Conservation (phyloP, 306 rosid species). For the Prunus kanzakura region DNA sequence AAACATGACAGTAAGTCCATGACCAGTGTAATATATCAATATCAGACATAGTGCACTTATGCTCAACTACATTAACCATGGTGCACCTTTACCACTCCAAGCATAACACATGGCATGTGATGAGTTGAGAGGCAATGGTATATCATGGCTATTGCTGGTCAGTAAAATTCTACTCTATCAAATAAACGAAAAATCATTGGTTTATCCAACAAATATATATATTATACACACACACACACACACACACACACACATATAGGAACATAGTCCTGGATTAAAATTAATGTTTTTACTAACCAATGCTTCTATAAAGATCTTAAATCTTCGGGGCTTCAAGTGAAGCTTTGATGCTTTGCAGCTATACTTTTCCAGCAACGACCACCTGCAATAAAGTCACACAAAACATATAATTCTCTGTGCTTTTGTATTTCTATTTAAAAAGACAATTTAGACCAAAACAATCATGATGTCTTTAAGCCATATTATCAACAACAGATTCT, state of each 20-base stretch:
- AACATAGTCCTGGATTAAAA: conserved; percentile 16
- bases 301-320: conserved; percentile 91
- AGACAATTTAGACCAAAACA: not conserved
- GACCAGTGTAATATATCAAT: conserved; percentile 12
- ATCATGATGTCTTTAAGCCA: conserved; percentile 2
- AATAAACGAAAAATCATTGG: not conserved
- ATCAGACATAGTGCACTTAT: not conserved
- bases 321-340: conserved; percentile 93
- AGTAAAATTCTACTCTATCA: not conserved
- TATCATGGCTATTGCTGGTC: not conserved
- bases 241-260: too few species aligned
- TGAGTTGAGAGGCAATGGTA: not conserved
- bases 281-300: conserved; percentile 62
- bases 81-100: not conserved
- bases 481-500: not conserved
- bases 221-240: not conserved
- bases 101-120: not conserved
- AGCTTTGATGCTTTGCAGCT: conserved; percentile 99
- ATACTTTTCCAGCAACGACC: conserved; percentile 96
- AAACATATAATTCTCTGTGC: conserved; percentile 20
- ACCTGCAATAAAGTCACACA: conserved; percentile 54
- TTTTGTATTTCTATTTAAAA: conserved; percentile 12
- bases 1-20: conserved; percentile 40
- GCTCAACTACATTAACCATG: not conserved
- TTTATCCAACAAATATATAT: not conserved